Evolutionary conservation across 805 yeast species (phyloP).

Genomic region (Wickerhamomyces subpelliculosus): DNA sequence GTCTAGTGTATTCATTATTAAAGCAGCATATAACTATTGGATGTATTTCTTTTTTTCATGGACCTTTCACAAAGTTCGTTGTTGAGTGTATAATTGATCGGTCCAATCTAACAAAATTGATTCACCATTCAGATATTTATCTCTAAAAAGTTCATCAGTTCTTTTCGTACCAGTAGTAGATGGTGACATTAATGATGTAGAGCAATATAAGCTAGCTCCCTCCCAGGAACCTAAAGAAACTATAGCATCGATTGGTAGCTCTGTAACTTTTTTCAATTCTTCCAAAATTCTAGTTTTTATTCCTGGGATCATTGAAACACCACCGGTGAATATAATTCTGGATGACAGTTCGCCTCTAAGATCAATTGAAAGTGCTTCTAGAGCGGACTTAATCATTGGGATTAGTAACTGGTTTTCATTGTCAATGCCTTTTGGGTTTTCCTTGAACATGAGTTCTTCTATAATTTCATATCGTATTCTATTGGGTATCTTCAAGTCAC

Average conservation of each 20-base stretch:
- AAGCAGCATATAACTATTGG: no score
- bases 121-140: slow-evolving; percentile 17
- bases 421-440: slow-evolving; percentile 5
- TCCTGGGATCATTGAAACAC: slow-evolving; percentile 17
- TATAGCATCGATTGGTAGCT: slow-evolving; percentile 2
- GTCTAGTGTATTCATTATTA: no score
- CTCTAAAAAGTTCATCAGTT: slow-evolving; percentile 14
- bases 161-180: slow-evolving; percentile 2
- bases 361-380: slow-evolving; percentile 8
- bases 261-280: slow-evolving; percentile 3
- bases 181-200: slow-evolving; percentile 15
- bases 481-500: slow-evolving; percentile 8
- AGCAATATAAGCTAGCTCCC: slow-evolving; percentile 21
- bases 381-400: slow-evolving; percentile 3
- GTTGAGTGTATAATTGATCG: slow-evolving; percentile 6
- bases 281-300: slow-evolving; percentile 11
- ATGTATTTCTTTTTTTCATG: no score
- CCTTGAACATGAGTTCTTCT: slow-evolving; percentile 9
- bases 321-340: slow-evolving; percentile 20
- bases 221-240: slow-evolving; percentile 18
- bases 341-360: slow-evolving; percentile 7
- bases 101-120: slow-evolving; percentile 15
- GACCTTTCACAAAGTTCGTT: background rate
- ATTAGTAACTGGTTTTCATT: slow-evolving; percentile 8
- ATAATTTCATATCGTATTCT: slow-evolving; percentile 7